Base-by-base conservation (phyloP, 2,329 filamentous ascomycete species). In the Alternaria incomplexa region DNA sequence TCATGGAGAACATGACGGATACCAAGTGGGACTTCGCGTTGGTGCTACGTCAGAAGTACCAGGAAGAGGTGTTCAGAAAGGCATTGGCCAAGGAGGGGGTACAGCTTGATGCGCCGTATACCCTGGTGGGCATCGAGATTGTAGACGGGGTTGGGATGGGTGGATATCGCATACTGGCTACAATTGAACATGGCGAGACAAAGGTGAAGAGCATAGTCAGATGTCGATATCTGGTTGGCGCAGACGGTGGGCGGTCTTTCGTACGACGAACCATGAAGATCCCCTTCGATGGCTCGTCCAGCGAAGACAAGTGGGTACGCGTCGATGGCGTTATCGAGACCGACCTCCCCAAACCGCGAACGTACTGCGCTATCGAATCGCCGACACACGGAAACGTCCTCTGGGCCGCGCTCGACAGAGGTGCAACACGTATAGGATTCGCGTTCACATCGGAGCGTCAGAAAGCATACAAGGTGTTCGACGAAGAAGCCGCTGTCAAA, bases 1-100 rank as follows among this genome's bases (percentile, higher is more conserved):
- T 86, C 62, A 84, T 87, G 82, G 82, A 86, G 66, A 78, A 83
- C 36, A 86, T 87, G 78, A 81, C 80, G 36, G 83, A 85, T 60
- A 85, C 85, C 1, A 76, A 77, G 25, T 87, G 83, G 75, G 81
- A 85, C 63, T 88, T 86, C 68, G 80, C 82, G 0, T 76, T 87
- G n/a, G 85, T 87, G 1, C 68, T 88, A 56, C 79, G 86, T 15
- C 85, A 88, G 73, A 87, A 84, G 70, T 87, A 85, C 68, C 83
- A 85, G 7, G 85, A 88, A 67, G 82, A 84, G 12, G 83, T 87
- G 45, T 84, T 87, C 55, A 80, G 85, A 45, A 73, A 75, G n/a
- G 76, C 79, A 61, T 52, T 82, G 71, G 74, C 62, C 52, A 77
- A 66, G 51, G 67, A 81, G 28, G 81, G 81, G 20, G 77, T 80